Evolutionary conservation across 1,284 basidiomycete genomes (phyloP), one percentile per base, ranked within the genome.

Genomic region (Trichosporon sp.): DNA sequence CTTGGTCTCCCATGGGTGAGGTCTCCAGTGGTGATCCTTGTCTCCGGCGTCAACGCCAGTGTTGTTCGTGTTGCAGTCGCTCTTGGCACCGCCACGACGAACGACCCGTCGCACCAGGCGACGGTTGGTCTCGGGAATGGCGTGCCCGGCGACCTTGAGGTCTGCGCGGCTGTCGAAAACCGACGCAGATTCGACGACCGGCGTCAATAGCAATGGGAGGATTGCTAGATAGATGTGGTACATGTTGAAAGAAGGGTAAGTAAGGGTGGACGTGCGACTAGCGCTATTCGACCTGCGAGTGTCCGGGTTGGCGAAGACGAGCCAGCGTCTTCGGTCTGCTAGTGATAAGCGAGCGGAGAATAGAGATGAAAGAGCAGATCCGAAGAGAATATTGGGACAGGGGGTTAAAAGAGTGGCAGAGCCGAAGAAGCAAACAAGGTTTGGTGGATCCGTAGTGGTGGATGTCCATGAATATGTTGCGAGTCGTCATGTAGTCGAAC

Each of bases 281-380:
- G 64, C 64, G 64, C 64, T 57, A n/a, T 62, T 65, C 64, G 64
- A 62, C 64, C 64, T 44, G 64, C 64, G 64, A 65, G 59, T n/a
- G 49, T 54, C 49, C 49, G 31, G 21, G 27, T 54, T 44, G 49
- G 49, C 25, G 49, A 54, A 54, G 49, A 54, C 49, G 49, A 54
- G 49, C 49, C 49, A 54, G 49, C 49, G 49, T 54, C 49, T 54
- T 54, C 49, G 40, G 60, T 40, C 21, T 29, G 40, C 23, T n/a
- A n/a, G n/a, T n/a, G n/a, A n/a, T n/a, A n/a, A n/a, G n/a, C n/a
- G n/a, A 61, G 59, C 58, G 64, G 37, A 13, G 36, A 62, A 58
- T 52, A 58, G 52, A 58, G 21, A 23, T 25, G 19, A 16, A 31
- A 11, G 32, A 19, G 29, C 21, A n/a, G 31, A 31, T 19, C 11